These are phyloP conservation scores for Paramecium biaurelia DNA, from an alignment of 73 alveolate genomes.

Conservation along the genomic window DNA sequence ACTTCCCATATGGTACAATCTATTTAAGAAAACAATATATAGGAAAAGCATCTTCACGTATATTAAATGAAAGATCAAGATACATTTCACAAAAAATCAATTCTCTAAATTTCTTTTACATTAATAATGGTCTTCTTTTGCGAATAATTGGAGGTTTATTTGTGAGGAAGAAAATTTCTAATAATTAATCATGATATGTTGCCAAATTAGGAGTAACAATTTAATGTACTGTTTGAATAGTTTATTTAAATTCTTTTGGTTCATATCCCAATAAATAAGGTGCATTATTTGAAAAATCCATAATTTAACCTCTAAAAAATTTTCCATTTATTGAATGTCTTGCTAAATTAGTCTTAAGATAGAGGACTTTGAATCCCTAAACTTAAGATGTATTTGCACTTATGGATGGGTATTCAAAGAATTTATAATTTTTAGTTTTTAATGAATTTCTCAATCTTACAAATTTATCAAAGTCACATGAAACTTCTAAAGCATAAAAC, in stretches of 20 bases:
- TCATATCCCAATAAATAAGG: constrained; percentile 15
- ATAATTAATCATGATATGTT: not conserved
- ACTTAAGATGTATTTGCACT: not conserved
- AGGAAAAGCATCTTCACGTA: constrained; percentile 19
- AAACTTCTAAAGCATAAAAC: not conserved
- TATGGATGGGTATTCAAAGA: constrained; percentile 2
- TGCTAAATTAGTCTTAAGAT: constrained; percentile 6
- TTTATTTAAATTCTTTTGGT: not conserved
- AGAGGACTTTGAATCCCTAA: not conserved
- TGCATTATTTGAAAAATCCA: constrained; percentile 32
- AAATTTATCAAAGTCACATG: constrained; percentile 28
- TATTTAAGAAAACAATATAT: constrained; percentile 8
- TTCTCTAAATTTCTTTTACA: not conserved
- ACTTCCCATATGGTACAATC: not conserved
- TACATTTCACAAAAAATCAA: constrained; percentile 14
- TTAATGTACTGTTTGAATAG: not conserved
- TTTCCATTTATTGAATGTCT: constrained; percentile 35
- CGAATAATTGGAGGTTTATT: constrained; percentile 24
- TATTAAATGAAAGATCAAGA: constrained; percentile 22
- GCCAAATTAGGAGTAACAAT: constrained; percentile 22
- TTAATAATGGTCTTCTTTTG: not conserved
- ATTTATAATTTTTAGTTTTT: not conserved
- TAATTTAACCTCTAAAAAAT: constrained; percentile 36
- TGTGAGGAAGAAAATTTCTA: constrained; percentile 11
- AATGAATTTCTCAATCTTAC: not conserved